Evolutionary conservation across 208 protist species (phyloP).

Genomic region (Crithidia brevicula): DNA sequence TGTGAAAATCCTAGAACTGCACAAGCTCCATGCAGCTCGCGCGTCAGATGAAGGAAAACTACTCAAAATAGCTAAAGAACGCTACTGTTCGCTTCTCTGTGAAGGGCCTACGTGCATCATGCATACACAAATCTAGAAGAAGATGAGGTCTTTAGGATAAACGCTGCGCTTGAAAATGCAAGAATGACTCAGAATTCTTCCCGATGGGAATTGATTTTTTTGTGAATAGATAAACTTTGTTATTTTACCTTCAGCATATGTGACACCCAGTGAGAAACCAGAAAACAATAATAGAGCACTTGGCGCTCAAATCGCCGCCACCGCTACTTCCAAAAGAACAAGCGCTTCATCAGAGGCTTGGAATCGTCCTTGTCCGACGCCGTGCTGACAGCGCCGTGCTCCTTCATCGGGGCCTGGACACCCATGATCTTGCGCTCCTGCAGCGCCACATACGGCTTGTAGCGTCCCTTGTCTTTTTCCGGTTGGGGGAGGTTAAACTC

Average conservation of each 20-base stretch:
- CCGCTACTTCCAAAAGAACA: slow-evolving; percentile 89
- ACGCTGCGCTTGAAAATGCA: too few species aligned
- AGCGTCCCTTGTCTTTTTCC: slow-evolving; percentile 73
- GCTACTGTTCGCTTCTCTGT: too few species aligned
- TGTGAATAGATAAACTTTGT: too few species aligned
- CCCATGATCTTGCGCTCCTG: slow-evolving; percentile 88
- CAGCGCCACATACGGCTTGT: slow-evolving; percentile 90
- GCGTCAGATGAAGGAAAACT: too few species aligned
- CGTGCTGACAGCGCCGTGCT: slow-evolving; percentile 1
- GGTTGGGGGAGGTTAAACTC: slow-evolving; percentile 80
- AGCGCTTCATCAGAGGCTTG: slow-evolving; percentile 85
- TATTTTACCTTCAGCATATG: slow-evolving; percentile 8
- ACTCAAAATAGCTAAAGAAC: too few species aligned
- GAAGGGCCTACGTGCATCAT: too few species aligned
- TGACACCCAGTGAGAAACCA: slow-evolving; percentile 3
- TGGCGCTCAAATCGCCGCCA: background rate
- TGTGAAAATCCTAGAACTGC: too few species aligned
- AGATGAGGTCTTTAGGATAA: too few species aligned
- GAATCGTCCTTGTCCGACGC: slow-evolving; percentile 21
- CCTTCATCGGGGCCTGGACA: slow-evolving; percentile 24
- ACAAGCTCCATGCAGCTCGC: too few species aligned
- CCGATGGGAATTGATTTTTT: too few species aligned
- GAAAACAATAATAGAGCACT: background rate
- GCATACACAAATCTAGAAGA: too few species aligned
- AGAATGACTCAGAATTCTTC: too few species aligned